Conservation (phyloP, 352 stramenopile species). For the Halophytophthora polymorphica region DNA sequence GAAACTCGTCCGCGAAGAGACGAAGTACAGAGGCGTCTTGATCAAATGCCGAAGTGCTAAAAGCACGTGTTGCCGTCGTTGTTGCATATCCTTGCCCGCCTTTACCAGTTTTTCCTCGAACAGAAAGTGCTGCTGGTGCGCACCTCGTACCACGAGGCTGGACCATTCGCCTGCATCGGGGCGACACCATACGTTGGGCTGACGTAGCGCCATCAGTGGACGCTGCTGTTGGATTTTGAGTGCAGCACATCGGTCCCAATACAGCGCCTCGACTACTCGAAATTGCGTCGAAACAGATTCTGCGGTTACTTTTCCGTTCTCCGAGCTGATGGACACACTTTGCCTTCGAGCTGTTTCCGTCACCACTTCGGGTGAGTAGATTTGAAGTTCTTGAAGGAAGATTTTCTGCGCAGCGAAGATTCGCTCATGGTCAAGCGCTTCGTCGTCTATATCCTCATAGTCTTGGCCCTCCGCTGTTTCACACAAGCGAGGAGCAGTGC, state of each 20-base stretch:
- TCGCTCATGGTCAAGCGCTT: constrained; percentile 42
- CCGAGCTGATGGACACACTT: constrained; percentile 3
- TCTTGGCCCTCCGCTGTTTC: constrained; percentile 3
- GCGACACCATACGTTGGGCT: constrained; percentile 65
- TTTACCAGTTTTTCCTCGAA: constrained; percentile 61
- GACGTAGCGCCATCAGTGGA: constrained; percentile 36
- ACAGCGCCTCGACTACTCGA: constrained; percentile 63
- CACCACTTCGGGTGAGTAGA: constrained; percentile 48
- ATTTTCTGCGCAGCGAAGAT: constrained; percentile 48
- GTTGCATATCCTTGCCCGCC: constrained; percentile 50
- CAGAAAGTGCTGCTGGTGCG: constrained; percentile 60
- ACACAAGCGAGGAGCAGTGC: constrained; percentile 21
- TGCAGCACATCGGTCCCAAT: constrained; percentile 80
- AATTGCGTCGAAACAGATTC: constrained; percentile 7
- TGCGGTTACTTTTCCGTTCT: neutral
- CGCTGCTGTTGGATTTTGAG: constrained; percentile 57
- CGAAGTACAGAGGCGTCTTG: constrained; percentile 54
- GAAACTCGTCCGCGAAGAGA: constrained; percentile 46
- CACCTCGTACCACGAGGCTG: constrained; percentile 52
- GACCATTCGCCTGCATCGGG: constrained; percentile 72
- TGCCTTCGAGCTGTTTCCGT: neutral
- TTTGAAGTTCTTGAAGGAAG: constrained; percentile 63
- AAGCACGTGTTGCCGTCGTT: constrained; percentile 44
- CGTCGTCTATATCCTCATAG: constrained; percentile 21
- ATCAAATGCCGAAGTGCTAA: constrained; percentile 50